Evolutionary conservation across 179 eudicot genomes (phyloP).

Genomic region (Beta macrorhiza): DNA sequence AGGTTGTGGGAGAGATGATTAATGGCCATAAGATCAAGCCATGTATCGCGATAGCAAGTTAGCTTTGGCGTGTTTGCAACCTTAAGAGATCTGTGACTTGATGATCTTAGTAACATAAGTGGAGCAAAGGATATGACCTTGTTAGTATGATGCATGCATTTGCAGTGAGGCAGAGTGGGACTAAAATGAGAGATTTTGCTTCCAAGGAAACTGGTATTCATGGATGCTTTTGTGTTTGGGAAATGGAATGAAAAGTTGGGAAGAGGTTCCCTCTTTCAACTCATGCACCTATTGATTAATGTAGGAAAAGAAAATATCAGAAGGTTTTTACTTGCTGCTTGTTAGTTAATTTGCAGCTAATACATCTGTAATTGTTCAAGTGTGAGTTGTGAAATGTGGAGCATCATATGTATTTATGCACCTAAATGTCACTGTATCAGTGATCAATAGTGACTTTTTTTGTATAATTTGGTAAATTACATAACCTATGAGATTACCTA

Average conservation of each 20-base stretch:
- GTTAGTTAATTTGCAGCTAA: not conserved
- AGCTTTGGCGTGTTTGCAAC: conserved; percentile 11
- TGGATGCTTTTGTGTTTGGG: conserved; percentile 15
- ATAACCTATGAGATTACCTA: no score
- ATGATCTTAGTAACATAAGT: conserved; percentile 12
- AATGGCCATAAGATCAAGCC: conserved; percentile 68
- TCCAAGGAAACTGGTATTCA: conserved; percentile 33
- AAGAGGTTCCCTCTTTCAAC: not conserved
- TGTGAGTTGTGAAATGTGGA: not conserved
- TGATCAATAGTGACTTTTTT: no score
- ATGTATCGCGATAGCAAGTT: conserved; percentile 47
- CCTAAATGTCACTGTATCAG: no score
- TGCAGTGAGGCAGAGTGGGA: not conserved
- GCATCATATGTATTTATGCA: not conserved
- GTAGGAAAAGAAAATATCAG: not conserved
- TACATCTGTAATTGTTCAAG: not conserved
- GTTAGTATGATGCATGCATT: not conserved
- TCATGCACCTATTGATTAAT: not conserved
- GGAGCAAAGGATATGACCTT: conserved; percentile 11
- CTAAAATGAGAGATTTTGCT: conserved; percentile 9
- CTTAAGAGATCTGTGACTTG: not conserved
- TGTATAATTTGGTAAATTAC: no score
- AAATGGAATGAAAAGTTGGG: not conserved
- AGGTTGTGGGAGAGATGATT: conserved; percentile 56
- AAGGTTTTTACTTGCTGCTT: not conserved